Percentiles rank a stretch among this genome's conserved stretches.
Evolutionary conservation across 78 protist genomes (phyloP).

Genomic region (Trichosphaerium sp.): DNA sequence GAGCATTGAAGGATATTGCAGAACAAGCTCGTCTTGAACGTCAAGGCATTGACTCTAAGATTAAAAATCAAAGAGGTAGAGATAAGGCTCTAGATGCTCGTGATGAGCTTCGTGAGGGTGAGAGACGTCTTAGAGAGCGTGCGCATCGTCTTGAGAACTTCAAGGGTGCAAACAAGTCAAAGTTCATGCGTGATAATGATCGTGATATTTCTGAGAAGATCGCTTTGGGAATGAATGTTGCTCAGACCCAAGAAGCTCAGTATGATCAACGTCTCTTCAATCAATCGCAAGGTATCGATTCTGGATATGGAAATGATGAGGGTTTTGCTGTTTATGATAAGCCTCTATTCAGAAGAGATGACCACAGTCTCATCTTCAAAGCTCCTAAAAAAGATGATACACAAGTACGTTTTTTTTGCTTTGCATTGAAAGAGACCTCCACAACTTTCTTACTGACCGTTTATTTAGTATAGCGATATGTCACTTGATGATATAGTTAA

Average conservation of each 20-base stretch:
- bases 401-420: no score
- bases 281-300: constrained; percentile 27
- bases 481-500: no score
- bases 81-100: background rate
- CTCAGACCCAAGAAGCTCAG: constrained; percentile 45
- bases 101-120: constrained; percentile 44
- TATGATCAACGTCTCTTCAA: constrained; percentile 88
- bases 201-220: constrained; percentile 82
- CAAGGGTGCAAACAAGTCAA: constrained; percentile 38
- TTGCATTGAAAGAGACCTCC: no score
- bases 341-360: background rate
- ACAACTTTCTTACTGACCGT: no score
- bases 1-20: background rate
- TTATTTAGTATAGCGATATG: no score
- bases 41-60: background rate
- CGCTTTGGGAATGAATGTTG: constrained; percentile 75
- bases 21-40: background rate
- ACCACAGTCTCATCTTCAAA: no score
- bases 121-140: constrained; percentile 33
- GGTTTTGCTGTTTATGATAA: background rate
- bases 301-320: constrained; percentile 59
- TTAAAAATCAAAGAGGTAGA: no score
- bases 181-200: constrained; percentile 46
- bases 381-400: no score
- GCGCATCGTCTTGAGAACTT: constrained; percentile 31